These are phyloP conservation scores for Pleoardoris graminearum DNA, from an alignment of 2,329 filamentous ascomycete species.

Conservation along the genomic window DNA sequence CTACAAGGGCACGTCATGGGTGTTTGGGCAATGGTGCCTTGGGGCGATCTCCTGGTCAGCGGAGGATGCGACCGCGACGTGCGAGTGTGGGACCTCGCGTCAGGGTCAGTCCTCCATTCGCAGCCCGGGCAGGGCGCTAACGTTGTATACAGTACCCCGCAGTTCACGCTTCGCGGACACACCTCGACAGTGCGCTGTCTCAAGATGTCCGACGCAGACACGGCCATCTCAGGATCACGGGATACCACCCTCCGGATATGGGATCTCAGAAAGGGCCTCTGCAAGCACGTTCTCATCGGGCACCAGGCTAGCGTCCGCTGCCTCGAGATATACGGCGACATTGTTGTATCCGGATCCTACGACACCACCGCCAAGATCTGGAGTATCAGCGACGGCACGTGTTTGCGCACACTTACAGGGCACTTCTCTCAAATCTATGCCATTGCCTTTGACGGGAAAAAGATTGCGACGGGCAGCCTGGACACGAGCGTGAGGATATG, in stretches of 20 bases:
- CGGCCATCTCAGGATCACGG: conserved; percentile 92
- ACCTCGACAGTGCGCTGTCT: conserved; percentile 95
- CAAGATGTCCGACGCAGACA: conserved; percentile 94
- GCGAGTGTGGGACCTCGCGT: conserved; percentile 92
- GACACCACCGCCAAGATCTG: conserved; percentile 96
- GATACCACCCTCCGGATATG: conserved; percentile 94
- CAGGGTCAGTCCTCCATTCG: conserved; percentile 65
- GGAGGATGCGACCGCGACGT: conserved; percentile 97
- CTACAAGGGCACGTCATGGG: conserved; percentile 97
- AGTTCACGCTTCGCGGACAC: conserved; percentile 78
- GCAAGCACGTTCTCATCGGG: conserved; percentile 87
- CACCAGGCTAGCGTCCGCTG: conserved; percentile 96
- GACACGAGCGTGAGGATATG: conserved; percentile 97
- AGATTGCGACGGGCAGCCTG: conserved; percentile 91
- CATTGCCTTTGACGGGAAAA: conserved; percentile 91
- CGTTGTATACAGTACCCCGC: conserved; percentile 25
- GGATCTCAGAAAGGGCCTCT: conserved; percentile 87
- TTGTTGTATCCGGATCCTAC: conserved; percentile 97
- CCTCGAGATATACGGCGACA: conserved; percentile 92
- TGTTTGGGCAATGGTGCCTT: conserved; percentile 99
- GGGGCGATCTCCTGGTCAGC: conserved; percentile 92
- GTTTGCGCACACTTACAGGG: conserved; percentile 83
- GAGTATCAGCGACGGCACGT: conserved; percentile 95
- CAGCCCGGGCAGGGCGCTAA: conserved; percentile 14
- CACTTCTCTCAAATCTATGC: conserved; percentile 99